These are phyloP conservation scores for Vittaforma corneae DNA, from an alignment of 371 early-diverging fungal species.

Conservation along the genomic window DNA sequence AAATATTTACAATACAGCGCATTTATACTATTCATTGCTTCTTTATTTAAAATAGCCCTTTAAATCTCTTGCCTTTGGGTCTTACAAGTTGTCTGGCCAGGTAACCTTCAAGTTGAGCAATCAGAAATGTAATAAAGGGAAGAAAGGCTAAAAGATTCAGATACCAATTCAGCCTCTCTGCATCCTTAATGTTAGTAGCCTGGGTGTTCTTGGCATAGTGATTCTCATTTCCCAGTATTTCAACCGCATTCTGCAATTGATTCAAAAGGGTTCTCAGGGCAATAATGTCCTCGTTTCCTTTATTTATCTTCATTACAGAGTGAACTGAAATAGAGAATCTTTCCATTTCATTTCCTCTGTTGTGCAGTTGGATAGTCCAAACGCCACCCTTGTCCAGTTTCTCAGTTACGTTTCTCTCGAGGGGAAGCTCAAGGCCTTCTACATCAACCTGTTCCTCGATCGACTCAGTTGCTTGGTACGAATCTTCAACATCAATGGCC, in stretches of 20 bases:
- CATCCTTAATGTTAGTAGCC: slow-evolving; percentile 5
- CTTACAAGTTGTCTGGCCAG: slow-evolving; percentile 10
- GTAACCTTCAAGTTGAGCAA: background rate
- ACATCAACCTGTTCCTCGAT: background rate
- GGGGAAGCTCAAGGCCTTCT: background rate
- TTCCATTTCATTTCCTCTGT: background rate
- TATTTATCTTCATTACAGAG: slow-evolving; percentile 12
- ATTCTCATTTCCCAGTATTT: slow-evolving; percentile 8
- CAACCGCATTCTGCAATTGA: background rate
- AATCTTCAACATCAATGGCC: background rate
- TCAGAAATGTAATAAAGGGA: slow-evolving; percentile 7
- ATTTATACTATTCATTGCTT: background rate
- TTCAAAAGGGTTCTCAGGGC: slow-evolving; percentile 2
- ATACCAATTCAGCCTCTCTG: background rate
- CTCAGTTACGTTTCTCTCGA: background rate
- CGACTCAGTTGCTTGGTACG: background rate
- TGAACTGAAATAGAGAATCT: slow-evolving; percentile 3
- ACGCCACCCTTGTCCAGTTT: background rate
- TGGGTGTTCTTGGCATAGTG: background rate
- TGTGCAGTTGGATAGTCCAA: slow-evolving; percentile 1
- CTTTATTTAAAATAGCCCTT: slow-evolving; percentile 25
- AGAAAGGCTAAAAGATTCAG: slow-evolving; percentile 15
- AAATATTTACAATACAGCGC: background rate
- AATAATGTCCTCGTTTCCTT: slow-evolving; percentile 4
- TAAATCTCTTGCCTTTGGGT: slow-evolving; percentile 19